These are phyloP conservation scores for Saturnispora hagleri DNA, from an alignment of 805 yeast genomes.

Conservation along the genomic window DNA sequence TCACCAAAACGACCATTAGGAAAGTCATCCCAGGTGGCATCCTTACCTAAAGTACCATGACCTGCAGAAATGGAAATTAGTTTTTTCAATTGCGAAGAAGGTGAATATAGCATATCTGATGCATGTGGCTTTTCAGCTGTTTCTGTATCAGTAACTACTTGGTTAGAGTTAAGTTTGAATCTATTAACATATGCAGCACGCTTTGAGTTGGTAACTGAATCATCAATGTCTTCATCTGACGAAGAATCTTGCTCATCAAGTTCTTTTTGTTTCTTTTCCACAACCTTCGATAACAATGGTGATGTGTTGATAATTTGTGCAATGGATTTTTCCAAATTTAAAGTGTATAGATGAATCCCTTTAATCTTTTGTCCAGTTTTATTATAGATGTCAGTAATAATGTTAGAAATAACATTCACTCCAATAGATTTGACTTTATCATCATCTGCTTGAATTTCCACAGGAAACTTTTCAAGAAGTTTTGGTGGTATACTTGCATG, in stretches of 20 bases:
- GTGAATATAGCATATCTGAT: conserved; percentile 11
- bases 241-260: conserved; percentile 32
- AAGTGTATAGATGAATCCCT: conserved; percentile 88
- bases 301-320: conserved; percentile 73
- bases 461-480: conserved; percentile 46
- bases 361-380: conserved; percentile 50
- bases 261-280: conserved; percentile 30
- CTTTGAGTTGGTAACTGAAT: conserved; percentile 26
- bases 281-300: conserved; percentile 39
- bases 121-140: conserved; percentile 12
- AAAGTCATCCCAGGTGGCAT: conserved; percentile 96
- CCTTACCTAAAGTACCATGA: conserved; percentile 74
- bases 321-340: conserved; percentile 85
- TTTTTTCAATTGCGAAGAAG: conserved; percentile 38
- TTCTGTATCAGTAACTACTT: conserved; percentile 22
- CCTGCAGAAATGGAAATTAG: conserved; percentile 76
- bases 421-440: conserved; percentile 76
- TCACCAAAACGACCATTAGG: conserved; percentile 95
- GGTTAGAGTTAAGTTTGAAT: conserved; percentile 24
- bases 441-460: conserved; percentile 56
- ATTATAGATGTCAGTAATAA: conserved; percentile 47
- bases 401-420: conserved; percentile 58
- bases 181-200: conserved; percentile 28
- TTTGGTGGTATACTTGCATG: conserved; percentile 72
- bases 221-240: conserved; percentile 27